Evolutionary conservation across 176 grass and related monocot species (phyloP).

Genomic region (barley (Hordeum vulgare)): DNA sequence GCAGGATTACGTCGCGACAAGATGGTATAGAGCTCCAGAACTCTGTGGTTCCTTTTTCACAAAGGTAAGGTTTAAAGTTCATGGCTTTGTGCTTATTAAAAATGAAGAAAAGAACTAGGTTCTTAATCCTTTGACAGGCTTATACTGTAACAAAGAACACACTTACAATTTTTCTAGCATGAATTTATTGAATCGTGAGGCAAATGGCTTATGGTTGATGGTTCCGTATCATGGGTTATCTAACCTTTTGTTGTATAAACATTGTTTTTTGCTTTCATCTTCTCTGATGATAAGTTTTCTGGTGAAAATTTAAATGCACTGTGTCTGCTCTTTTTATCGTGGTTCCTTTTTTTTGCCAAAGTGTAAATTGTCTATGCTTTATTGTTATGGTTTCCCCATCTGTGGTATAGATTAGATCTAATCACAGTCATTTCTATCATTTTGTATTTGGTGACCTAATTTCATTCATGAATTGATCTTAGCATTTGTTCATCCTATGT

Average conservation of each 20-base stretch:
- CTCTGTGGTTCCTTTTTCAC: slow-evolving; percentile 98
- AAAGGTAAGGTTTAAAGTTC: slow-evolving; percentile 39
- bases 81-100: neutral
- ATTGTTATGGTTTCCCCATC: neutral
- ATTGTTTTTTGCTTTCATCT: neutral
- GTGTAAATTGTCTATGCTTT: neutral
- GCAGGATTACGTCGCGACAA: slow-evolving; percentile 99
- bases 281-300: neutral
- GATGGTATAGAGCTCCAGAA: slow-evolving; percentile 99
- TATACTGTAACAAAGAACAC: neutral
- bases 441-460: neutral
- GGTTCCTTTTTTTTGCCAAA: neutral
- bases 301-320: neutral
- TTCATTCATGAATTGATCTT: slow-evolving; percentile 1
- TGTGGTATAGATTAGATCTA: neutral
- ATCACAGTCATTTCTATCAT: neutral
- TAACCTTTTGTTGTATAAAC: neutral
- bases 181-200: neutral
- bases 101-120: neutral
- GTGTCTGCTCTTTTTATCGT: neutral
- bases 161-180: neutral
- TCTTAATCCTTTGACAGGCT: neutral
- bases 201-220: neutral
- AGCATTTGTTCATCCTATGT: neutral
- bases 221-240: neutral